Conservation (phyloP, 1,284 basidiomycete species). For the Pseudozyma hubeiensis region DNA sequence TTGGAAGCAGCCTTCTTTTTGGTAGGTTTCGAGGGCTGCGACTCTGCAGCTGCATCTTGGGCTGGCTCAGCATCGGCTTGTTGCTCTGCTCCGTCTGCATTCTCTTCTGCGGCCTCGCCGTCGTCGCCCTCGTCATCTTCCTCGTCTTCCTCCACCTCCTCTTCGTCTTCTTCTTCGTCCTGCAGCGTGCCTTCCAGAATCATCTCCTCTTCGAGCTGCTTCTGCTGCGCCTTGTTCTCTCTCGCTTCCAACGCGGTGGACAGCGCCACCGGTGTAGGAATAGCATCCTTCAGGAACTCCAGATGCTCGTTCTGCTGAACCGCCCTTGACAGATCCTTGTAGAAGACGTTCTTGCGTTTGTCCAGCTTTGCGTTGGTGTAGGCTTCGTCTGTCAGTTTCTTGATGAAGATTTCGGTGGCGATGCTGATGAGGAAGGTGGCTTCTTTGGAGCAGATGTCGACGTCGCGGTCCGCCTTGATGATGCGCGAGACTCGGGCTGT, state of each 20-base stretch:
- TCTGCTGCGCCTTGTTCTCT: conserved; percentile 32
- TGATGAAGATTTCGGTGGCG: conserved; percentile 60
- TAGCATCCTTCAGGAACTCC: conserved; percentile 56
- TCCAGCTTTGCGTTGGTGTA: conserved; percentile 59
- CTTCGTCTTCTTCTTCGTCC: conserved; percentile 33
- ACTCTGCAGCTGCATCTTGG: conserved; percentile 3
- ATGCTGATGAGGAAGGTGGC: conserved; percentile 59
- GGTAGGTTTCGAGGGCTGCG: conserved; percentile 8
- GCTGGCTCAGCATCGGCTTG: conserved; percentile 5
- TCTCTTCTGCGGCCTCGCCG: conserved; percentile 10
- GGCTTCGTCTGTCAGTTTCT: conserved; percentile 55
- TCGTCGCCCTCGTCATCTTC: conserved; percentile 13
- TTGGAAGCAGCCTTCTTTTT: conserved; percentile 12
- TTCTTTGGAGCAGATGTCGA: conserved; percentile 63
- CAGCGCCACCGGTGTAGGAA: conserved; percentile 52
- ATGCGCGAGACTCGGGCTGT: conserved; percentile 55
- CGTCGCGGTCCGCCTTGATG: conserved; percentile 62
- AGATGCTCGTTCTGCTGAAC: conserved; percentile 55
- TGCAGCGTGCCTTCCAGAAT: conserved; percentile 41
- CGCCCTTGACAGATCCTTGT: conserved; percentile 59
- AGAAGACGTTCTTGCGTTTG: conserved; percentile 57
- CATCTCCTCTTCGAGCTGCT: conserved; percentile 37
- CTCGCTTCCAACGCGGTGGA: conserved; percentile 50
- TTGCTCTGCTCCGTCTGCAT: conserved; percentile 4
- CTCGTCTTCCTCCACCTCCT: conserved; percentile 29